Evolutionary conservation across 805 yeast genomes (phyloP).

Genomic region (Komagataella populi): DNA sequence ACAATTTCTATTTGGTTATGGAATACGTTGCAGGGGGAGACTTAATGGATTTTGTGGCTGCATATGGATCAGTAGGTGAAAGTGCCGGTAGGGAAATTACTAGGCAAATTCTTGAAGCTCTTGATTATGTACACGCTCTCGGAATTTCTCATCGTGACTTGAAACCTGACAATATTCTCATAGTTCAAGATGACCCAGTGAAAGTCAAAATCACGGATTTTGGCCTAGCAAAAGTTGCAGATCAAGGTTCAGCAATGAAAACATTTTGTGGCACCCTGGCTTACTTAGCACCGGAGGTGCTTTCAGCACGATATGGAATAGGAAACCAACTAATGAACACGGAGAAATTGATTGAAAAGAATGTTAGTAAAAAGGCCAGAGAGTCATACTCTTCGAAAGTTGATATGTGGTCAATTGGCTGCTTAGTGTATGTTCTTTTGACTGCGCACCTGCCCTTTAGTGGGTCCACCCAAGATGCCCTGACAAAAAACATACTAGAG

Average conservation of each 20-base stretch:
- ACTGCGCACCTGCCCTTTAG: conserved; percentile 94
- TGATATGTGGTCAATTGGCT: conserved; percentile 97
- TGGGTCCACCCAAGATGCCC: conserved; percentile 79
- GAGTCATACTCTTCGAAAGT: conserved; percentile 66
- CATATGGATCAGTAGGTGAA: conserved; percentile 85
- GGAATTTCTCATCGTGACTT: conserved; percentile 95
- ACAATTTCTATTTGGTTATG: conserved; percentile 80
- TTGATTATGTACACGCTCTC: conserved; percentile 72
- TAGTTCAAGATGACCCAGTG: conserved; percentile 85
- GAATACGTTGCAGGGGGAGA: conserved; percentile 96
- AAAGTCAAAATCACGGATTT: conserved; percentile 89
- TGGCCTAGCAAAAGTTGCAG: conserved; percentile 87
- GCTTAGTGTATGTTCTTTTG: conserved; percentile 79
- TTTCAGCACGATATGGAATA: conserved; percentile 37
- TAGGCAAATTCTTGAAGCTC: conserved; percentile 71
- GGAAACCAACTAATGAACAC: conserved; percentile 10
- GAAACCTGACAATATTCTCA: conserved; percentile 90
- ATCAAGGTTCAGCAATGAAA: conserved; percentile 74
- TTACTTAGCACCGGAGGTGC: conserved; percentile 92
- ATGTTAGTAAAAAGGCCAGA: conserved; percentile 7
- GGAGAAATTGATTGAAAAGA: conserved; percentile 4
- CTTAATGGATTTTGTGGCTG: conserved; percentile 92
- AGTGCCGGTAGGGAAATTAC: conserved; percentile 81
- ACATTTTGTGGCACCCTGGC: conserved; percentile 97
- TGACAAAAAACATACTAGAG: conserved; percentile 58